phyloP scores from a whole-genome alignment of 805 yeast genomes.

The Scheffersomyces lignosus region DNA sequence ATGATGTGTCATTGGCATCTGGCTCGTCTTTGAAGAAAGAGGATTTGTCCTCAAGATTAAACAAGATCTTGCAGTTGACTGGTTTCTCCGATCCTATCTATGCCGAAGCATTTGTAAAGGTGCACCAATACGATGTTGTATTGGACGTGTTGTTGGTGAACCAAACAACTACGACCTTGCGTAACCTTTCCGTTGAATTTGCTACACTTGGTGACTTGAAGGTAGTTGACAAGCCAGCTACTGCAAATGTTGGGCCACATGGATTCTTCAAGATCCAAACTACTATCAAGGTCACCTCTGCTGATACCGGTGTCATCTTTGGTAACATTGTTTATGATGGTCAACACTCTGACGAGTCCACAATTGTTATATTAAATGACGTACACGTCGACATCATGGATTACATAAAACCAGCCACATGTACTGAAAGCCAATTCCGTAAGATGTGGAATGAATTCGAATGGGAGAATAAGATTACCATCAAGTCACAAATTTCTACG shows the following conservation, averaged over 20 bases:
- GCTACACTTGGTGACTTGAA: slow-evolving; percentile 95
- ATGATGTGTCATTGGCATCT: slow-evolving; percentile 60
- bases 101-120: slow-evolving; percentile 94
- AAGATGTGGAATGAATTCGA: slow-evolving; percentile 99
- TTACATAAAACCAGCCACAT: slow-evolving; percentile 92
- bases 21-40: slow-evolving; percentile 52
- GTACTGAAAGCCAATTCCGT: slow-evolving; percentile 88
- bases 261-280: slow-evolving; percentile 90
- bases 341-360: slow-evolving; percentile 84
- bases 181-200: slow-evolving; percentile 90
- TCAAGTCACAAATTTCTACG: slow-evolving; percentile 64
- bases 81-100: slow-evolving; percentile 98
- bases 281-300: slow-evolving; percentile 91
- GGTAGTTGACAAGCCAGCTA: slow-evolving; percentile 86
- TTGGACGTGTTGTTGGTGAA: slow-evolving; percentile 91
- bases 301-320: slow-evolving; percentile 96
- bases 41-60: slow-evolving; percentile 73
- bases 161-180: slow-evolving; percentile 88
- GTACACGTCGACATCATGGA: slow-evolving; percentile 97
- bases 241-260: slow-evolving; percentile 94
- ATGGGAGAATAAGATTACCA: slow-evolving; percentile 97
- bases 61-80: slow-evolving; percentile 89
- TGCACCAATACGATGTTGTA: slow-evolving; percentile 95
- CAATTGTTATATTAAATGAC: slow-evolving; percentile 89
- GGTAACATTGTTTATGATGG: slow-evolving; percentile 98